Percentiles rank a stretch among this genome's conserved stretches.
Evolutionary conservation across 2,329 filamentous ascomycete genomes (phyloP).

Genomic region (Arthrobotrys iridis): DNA sequence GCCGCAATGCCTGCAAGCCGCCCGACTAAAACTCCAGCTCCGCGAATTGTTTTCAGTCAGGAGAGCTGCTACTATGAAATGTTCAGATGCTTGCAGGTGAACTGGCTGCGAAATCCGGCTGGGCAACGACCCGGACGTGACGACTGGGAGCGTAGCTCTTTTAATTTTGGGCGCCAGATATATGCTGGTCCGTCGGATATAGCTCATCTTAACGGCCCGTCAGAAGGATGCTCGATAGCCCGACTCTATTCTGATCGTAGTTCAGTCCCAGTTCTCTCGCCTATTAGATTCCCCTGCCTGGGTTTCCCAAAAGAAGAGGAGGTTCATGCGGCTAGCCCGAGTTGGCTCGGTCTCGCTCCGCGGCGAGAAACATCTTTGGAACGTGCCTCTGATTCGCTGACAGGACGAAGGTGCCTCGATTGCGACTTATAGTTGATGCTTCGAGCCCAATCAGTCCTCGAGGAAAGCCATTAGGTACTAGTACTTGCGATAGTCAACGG

Average conservation of each 20-base stretch:
- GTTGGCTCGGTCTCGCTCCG: neutral
- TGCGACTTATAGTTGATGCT: neutral
- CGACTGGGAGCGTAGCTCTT: neutral
- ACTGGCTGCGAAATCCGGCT: constrained; percentile 1
- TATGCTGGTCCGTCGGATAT: neutral
- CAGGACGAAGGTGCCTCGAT: neutral
- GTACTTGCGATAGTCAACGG: neutral
- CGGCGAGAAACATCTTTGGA: neutral
- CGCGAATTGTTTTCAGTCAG: neutral
- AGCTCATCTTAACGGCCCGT: neutral
- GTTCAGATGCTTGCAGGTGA: constrained; percentile 6
- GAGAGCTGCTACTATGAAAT: neutral
- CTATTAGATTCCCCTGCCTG: constrained; percentile 3
- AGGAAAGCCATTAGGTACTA: constrained; percentile 2
- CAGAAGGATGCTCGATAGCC: neutral
- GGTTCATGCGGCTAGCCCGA: constrained; percentile 1
- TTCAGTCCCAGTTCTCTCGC: neutral
- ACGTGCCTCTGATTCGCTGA: neutral
- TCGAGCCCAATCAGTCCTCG: constrained; percentile 31
- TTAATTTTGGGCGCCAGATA: constrained; percentile 1
- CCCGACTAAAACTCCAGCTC: neutral
- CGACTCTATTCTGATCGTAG: neutral
- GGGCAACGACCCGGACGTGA: neutral
- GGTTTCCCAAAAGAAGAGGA: neutral
- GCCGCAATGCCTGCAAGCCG: neutral